Evolutionary conservation across 2,329 filamentous ascomycete species (phyloP).

Genomic region (Nemania abortiva): DNA sequence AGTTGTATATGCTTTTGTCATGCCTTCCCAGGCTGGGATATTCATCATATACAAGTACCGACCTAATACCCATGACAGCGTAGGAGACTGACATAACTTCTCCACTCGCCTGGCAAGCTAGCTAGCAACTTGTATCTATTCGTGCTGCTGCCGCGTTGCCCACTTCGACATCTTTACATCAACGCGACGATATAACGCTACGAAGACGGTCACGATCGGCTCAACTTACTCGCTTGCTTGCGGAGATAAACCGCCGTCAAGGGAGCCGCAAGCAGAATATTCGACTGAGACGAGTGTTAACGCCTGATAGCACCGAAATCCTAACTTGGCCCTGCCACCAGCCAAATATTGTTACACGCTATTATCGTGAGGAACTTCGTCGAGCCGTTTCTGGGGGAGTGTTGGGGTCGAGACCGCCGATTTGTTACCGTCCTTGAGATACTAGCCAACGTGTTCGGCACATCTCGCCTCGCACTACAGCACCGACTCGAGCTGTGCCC

Average conservation of each 20-base stretch:
- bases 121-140: constrained; percentile 30
- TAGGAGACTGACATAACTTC: constrained; percentile 41
- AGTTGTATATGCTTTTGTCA: constrained; percentile 33
- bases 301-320: constrained; percentile 19
- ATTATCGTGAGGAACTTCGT: constrained; percentile 10
- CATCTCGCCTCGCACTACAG: background rate
- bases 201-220: constrained; percentile 21
- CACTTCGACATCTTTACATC: constrained; percentile 31
- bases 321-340: constrained; percentile 16
- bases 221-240: constrained; percentile 10
- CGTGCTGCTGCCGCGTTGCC: constrained; percentile 27
- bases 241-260: constrained; percentile 13
- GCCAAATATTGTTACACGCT: constrained; percentile 14
- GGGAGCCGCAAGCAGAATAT: constrained; percentile 17
- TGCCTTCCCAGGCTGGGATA: constrained; percentile 35
- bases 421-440: constrained; percentile 10
- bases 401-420: constrained; percentile 14
- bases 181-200: constrained; percentile 31
- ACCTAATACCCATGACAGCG: constrained; percentile 37
- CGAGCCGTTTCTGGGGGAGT: constrained; percentile 8
- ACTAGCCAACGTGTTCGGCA: background rate
- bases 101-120: constrained; percentile 31
- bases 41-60: constrained; percentile 38
- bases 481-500: constrained; percentile 6
- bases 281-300: constrained; percentile 5